phyloP scores from a whole-genome alignment of 2,329 filamentous ascomycete species.

The Trichoderma oligosporum region DNA sequence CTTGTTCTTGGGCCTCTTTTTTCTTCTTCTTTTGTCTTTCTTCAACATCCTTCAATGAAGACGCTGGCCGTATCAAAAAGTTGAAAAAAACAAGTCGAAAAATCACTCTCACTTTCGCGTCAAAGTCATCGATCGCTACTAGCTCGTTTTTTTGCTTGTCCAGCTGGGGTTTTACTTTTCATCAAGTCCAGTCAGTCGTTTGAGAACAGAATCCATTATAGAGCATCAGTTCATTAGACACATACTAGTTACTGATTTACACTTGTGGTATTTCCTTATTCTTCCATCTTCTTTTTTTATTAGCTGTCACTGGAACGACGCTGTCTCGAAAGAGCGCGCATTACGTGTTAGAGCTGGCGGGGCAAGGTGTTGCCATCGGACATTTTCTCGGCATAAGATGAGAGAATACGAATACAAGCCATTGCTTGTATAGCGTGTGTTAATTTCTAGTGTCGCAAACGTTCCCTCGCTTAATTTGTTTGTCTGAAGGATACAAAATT shows the following conservation, averaged over 20 bases:
- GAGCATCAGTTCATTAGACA: neutral
- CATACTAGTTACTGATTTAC: neutral
- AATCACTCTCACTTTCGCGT: neutral
- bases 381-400: constrained; percentile 12
- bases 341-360: neutral
- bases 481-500: neutral
- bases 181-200: constrained; percentile 3
- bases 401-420: no score
- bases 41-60: constrained; percentile 2
- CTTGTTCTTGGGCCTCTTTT: no score
- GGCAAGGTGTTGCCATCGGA: neutral
- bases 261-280: no score
- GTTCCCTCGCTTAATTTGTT: constrained; percentile 13
- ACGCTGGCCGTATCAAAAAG: constrained; percentile 7
- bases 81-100: no score
- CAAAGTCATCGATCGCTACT: neutral
- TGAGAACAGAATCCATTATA: neutral
- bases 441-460: constrained; percentile 1
- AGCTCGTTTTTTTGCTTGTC: neutral
- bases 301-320: no score
- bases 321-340: neutral
- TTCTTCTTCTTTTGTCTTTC: constrained; percentile 8
- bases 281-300: neutral
- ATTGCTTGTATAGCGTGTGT: neutral
- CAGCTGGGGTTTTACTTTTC: neutral